Base-by-base conservation (phyloP, 192 early-diverging fungal species). In the Linnemannia exigua region DNA sequence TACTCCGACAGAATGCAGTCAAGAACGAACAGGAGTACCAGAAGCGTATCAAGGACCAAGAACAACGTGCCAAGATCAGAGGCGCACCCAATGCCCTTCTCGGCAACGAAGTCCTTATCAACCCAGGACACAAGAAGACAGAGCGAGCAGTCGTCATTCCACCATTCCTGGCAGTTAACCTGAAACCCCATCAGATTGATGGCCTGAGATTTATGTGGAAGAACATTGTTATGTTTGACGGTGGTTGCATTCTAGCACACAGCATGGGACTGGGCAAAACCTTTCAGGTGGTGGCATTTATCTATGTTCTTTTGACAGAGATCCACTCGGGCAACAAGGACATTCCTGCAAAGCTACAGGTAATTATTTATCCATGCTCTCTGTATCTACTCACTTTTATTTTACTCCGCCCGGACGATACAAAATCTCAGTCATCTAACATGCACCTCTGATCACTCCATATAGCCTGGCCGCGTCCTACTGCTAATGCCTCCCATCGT, bases 261-360 rank as follows among this genome's bases (percentile, higher is more conserved):
- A 90, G 92, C 15, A 97, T 97, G 96, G 96, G 97, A 0, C 88
- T 98, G 31, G 96, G 95, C 70, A 89, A 84, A 70, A 97, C 96
- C 0, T 86, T 97, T 19, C 95, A 97, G 79, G 89, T 92, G 15
- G 92, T 98, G 75, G 79, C 92, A 0, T 93, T 97, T 58, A 38
- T 97, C 6, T 94, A 91, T 70, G 95, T 94, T 1, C 75, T 97
- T 46, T 81, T 94, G 22, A 84, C 88, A 16, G 93, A 95, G 72
- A 90, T 95, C n/a, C 75, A 80, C 0, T 69, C 68, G 5, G 81
- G 87, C 1, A 94, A 93, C 72, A 81, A 89, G 38, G 88, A 90
- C 58, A 88, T 93, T 35, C 90, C 93, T 12, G 84, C 87, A n/a
- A 88, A 91, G 66, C 84, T 95, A 25, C 82, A 75, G 51, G 89